phyloP scores from a whole-genome alignment of 768 basidiomycete species.

The Trametes cingulata region DNA sequence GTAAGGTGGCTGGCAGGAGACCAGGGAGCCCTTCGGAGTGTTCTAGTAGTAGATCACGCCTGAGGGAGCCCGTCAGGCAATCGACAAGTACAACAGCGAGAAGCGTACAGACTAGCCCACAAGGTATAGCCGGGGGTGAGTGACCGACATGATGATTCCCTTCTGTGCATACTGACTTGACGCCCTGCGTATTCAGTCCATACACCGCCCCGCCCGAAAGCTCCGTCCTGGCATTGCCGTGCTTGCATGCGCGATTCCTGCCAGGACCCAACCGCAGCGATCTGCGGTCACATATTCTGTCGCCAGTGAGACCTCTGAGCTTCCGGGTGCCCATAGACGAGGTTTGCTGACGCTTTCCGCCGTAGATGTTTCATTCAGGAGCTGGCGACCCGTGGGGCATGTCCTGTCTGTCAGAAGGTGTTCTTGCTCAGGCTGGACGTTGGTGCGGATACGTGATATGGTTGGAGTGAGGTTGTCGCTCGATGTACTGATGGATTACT shows the following conservation, averaged over 20 bases:
- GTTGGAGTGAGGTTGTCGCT: neutral
- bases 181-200: too few species aligned
- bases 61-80: too few species aligned
- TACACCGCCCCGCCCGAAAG: neutral
- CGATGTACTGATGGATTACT: neutral
- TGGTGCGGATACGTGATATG: neutral
- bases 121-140: neutral
- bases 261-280: neutral
- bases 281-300: slow-evolving; percentile 7
- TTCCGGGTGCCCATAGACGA: neutral
- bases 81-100: too few species aligned
- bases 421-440: slow-evolving; percentile 5
- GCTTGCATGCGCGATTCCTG: neutral
- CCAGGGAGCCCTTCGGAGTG: too few species aligned
- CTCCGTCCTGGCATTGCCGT: slow-evolving; percentile 4
- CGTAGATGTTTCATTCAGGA: neutral
- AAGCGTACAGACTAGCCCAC: neutral
- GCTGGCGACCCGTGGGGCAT: neutral
- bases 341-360: too few species aligned
- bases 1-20: too few species aligned
- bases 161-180: too few species aligned
- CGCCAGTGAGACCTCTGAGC: neutral
- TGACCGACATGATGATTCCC: neutral
- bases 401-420: slow-evolving; percentile 6
- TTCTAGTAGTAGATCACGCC: too few species aligned